phyloP scores from a whole-genome alignment of 305 asterid genomes.

The Plantago lanceolata region DNA sequence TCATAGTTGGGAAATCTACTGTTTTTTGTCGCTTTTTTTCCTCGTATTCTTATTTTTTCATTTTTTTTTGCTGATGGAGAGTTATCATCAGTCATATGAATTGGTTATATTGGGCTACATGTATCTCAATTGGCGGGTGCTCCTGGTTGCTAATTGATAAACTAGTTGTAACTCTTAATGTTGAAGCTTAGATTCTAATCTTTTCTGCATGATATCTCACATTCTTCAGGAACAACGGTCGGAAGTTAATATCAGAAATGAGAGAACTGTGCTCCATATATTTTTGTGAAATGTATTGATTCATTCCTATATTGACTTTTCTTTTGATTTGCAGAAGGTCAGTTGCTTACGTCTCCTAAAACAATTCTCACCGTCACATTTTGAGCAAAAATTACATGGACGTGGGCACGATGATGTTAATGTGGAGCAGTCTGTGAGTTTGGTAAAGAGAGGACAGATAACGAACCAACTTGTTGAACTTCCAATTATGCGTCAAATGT shows the following conservation, averaged over 20 bases:
- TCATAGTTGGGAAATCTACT: conserved; percentile 19
- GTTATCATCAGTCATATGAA: background rate
- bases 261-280: too few relatives aligned
- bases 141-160: background rate
- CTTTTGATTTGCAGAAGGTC: conserved; percentile 48
- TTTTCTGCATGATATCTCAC: conserved; percentile 4
- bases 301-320: conserved; percentile 15
- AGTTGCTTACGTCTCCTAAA: conserved; percentile 69
- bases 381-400: conserved; percentile 56
- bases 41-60: too few relatives aligned
- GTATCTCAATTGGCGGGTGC: background rate
- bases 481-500: conserved; percentile 76
- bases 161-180: background rate
- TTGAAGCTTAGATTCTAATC: conserved; percentile 19
- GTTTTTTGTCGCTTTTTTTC: conserved; percentile 16
- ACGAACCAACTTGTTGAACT: conserved; percentile 81
- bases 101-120: background rate
- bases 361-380: conserved; percentile 67
- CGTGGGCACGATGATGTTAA: conserved; percentile 38
- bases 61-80: background rate
- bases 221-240: background rate
- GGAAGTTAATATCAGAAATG: background rate
- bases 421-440: conserved; percentile 39
- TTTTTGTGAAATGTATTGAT: too few relatives aligned
- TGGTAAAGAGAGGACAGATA: conserved; percentile 57